A percentile compares a stretch with the other conserved stretches of the same genome.
Conservation (phyloP, 2,329 filamentous ascomycete species). For the Fusarium sacchari region DNA sequence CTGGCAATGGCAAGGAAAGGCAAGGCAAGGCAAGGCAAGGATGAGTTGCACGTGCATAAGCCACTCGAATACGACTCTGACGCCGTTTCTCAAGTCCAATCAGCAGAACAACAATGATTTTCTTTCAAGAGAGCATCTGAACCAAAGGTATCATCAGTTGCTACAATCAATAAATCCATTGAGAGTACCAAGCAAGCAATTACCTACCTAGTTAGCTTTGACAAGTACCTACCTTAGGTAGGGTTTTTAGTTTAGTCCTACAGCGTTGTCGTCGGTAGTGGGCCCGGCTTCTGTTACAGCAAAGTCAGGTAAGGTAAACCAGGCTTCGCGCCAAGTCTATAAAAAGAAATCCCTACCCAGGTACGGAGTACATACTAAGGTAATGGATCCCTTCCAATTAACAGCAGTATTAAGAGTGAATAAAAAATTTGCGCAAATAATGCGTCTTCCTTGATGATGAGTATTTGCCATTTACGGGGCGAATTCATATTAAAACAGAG, state of each 20-base stretch:
- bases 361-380: too few species aligned
- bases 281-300: conserved; percentile 10
- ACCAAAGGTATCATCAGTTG: not conserved
- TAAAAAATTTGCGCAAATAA: not conserved
- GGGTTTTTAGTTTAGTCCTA: conserved; percentile 2
- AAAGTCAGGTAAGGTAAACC: conserved; percentile 21
- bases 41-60: conserved; percentile 37
- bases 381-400: conserved; percentile 14
- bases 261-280: conserved; percentile 14
- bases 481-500: not conserved
- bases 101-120: not conserved
- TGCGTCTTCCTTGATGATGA: not conserved
- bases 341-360: conserved; percentile 26
- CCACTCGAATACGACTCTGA: conserved; percentile 25
- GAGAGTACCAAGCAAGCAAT: not conserved
- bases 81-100: not conserved
- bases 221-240: not conserved
- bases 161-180: not conserved
- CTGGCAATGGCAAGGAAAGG: conserved; percentile 5
- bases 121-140: not conserved
- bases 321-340: conserved; percentile 26
- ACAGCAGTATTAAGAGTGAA: not conserved
- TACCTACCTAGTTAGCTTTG: too few species aligned
- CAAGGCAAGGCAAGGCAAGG: conserved; percentile 18
- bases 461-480: not conserved